These are phyloP conservation scores for Musa acuminata DNA, from an alignment of 176 grass and related monocot genomes.

Conservation along the genomic window DNA sequence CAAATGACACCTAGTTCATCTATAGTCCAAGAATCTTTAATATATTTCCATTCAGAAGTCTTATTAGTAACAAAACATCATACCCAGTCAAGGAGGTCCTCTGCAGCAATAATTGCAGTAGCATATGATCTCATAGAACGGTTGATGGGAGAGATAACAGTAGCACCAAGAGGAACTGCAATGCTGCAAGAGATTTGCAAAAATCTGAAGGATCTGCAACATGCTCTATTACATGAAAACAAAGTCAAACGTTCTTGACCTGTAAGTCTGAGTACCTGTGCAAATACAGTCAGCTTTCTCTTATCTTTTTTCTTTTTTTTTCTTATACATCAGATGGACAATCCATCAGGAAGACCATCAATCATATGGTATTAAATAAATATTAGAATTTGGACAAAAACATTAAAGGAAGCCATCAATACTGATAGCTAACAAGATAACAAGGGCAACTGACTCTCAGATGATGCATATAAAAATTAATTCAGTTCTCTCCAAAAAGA, in stretches of 20 bases:
- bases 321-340: background rate
- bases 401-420: background rate
- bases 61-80: conserved; percentile 3
- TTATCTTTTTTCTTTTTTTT: background rate
- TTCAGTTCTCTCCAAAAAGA: too few species aligned
- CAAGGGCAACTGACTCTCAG: too few species aligned
- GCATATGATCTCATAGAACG: conserved; percentile 86
- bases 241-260: conserved; percentile 9
- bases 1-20: background rate
- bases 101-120: conserved; percentile 72
- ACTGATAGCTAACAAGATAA: too few species aligned
- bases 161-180: conserved; percentile 57
- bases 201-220: conserved; percentile 70
- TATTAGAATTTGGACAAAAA: too few species aligned
- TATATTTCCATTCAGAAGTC: background rate
- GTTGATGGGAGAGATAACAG: conserved; percentile 86
- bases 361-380: too few species aligned
- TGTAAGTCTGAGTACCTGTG: background rate
- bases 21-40: background rate
- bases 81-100: conserved; percentile 90
- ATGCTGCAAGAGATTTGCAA: conserved; percentile 60
- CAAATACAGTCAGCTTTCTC: background rate
- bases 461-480: too few species aligned
- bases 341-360: too few species aligned
- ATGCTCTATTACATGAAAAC: conserved; percentile 83